Evolutionary conservation across 2,329 filamentous ascomycete species (phyloP), one percentile per base, ranked within the genome.

Genomic region (Rhytidhysteron rufulum): DNA sequence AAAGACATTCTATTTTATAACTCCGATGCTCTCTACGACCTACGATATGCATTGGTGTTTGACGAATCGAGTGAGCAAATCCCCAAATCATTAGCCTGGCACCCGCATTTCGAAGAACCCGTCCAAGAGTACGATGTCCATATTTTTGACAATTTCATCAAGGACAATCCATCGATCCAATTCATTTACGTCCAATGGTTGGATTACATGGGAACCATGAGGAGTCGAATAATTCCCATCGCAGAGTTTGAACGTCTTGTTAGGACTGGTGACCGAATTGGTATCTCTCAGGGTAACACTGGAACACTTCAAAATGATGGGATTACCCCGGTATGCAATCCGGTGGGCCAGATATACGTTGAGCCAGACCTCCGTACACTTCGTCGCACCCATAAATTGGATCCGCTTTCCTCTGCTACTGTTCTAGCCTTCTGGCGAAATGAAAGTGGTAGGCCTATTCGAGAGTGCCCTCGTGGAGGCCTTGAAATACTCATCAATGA

Each of bases 171-270:
- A 0, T 60, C 67, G 0, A 67, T 81, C 4, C 79, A 82, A 44
- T 90, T 83, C 54, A 64, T 94, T 15, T 82, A 86, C 45, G 69
- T 91, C 10, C 83, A 85, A 61, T 94, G 85, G 80, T 70, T 85
- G 18, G 88, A 94, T 62, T 84, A 86, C 61, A 88, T 86, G n/a
- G 79, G 80, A 2, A 84, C 77, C 2, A 61, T 81, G 1, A 77
- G 85, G 13, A 74, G 80, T 48, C 78, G 86, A 3, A 77, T 88
- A 46, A 65, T 93, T 2, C 86, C 87, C 0, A 73, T 85, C 31
- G 55, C 57, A 24, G 60, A 67, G 24, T 71, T 71, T 40, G 49
- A 56, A 4, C 57, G 59, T 8, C 45, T 73, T 31, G 53, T 69
- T 4, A 48, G 50, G 8, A 46, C 50, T 34, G 63, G 61, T 1